Evolutionary conservation across 1,284 basidiomycete genomes (phyloP).

Genomic region (Microstroma glucosiphilum): DNA sequence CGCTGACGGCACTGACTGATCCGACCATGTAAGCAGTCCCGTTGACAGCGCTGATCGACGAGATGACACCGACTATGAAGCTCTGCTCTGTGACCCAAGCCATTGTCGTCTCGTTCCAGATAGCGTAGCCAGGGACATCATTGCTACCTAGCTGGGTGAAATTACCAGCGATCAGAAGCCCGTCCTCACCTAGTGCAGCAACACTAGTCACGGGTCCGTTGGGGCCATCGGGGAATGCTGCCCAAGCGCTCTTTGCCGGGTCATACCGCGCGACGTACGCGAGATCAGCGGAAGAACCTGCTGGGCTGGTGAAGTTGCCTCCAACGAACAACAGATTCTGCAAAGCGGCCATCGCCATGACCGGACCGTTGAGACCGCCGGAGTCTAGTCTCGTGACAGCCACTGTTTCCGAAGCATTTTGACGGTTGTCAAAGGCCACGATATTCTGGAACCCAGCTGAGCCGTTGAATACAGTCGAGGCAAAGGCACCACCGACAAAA

Average conservation of each 20-base stretch:
- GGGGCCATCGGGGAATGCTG: conserved; percentile 66
- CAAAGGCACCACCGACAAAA: conserved; percentile 74
- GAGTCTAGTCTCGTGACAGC: conserved; percentile 52
- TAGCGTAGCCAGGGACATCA: conserved; percentile 65
- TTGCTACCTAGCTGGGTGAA: conserved; percentile 60
- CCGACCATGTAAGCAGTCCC: conserved; percentile 53
- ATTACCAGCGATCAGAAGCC: conserved; percentile 66
- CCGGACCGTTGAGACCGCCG: conserved; percentile 48
- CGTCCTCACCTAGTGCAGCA: conserved; percentile 57
- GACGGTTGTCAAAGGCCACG: conserved; percentile 58
- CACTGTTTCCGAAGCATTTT: conserved; percentile 53
- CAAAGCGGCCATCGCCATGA: conserved; percentile 34
- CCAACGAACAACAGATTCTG: conserved; percentile 66
- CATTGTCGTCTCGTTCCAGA: conserved; percentile 64
- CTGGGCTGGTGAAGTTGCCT: conserved; percentile 72
- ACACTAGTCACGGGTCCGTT: conserved; percentile 64
- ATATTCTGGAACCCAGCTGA: conserved; percentile 60
- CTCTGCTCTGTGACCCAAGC: conserved; percentile 59
- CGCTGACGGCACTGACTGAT: conserved; percentile 51
- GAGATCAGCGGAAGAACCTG: conserved; percentile 55
- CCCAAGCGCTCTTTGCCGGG: conserved; percentile 64
- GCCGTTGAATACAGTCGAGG: conserved; percentile 24
- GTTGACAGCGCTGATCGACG: conserved; percentile 59
- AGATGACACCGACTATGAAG: conserved; percentile 60
- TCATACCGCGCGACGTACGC: conserved; percentile 69